Base-by-base conservation (phyloP, 352 stramenopile genomes). In the Globisporangium emineosum region DNA sequence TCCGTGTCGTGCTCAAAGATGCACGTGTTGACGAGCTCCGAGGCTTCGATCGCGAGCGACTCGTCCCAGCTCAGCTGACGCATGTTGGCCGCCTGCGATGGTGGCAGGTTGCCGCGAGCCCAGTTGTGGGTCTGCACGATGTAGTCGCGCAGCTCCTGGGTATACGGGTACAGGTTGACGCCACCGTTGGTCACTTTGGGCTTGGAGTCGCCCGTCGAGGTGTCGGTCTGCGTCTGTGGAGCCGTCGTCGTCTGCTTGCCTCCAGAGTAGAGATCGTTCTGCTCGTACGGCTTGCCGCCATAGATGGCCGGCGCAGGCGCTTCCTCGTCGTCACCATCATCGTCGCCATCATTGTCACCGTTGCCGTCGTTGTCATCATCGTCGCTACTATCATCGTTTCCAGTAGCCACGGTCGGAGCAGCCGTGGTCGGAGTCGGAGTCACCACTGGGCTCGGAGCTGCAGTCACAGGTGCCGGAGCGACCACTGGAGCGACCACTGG, bases 1-100 rank as follows among this genome's bases (percentile, higher is more conserved):
- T 79, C 72, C 21, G 72, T 79, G 60, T 71, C 64, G 64, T 79
- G 72, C 19, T 66, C 66, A 58, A 79, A 79, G 21, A 75, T 64
- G 33, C 72, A 79, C 35, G 66, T 77, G 53, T 79, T 59, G 25
- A 77, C 72, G 13, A 77, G 69, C 57, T 79, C 72, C 13, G 59
- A 62, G 3, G 72, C 72, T 55, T 79, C 72, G 55, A 79, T 75
- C 45, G 72, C 72, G 25, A 79, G 72, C 21, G 60, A 55, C 27
- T 79, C 72, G 55, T 77, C 64, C 72, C 72, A 79, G 25, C 55
- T 43, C 19, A 79, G 57, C 42, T 77, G 64, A 7, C 72, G 72
- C 72, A 79, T 79, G 69, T 79, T 79, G 21, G 72, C 66, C 3
- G 69, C 72, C 29, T 65, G 42, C 7, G 57, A 57, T 12, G 72